phyloP scores from a whole-genome alignment of 768 basidiomycete genomes.

The Austroboletus eburneus region DNA sequence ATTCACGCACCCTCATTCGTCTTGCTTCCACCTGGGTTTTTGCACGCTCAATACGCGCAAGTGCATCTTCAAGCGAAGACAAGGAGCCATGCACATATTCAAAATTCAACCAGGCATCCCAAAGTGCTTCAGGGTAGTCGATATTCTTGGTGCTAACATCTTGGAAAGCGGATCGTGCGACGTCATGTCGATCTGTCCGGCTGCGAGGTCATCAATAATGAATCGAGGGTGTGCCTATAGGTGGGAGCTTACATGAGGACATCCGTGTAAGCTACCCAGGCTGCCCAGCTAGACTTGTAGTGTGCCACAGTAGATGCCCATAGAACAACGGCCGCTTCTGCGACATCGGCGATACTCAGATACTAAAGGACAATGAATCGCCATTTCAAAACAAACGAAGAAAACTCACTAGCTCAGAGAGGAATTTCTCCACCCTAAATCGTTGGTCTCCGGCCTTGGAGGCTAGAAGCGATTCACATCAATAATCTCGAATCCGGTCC shows the following conservation, averaged over 20 bases:
- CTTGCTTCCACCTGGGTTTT: slow-evolving; percentile 56
- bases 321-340: slow-evolving; percentile 53
- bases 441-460: slow-evolving; percentile 69
- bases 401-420: slow-evolving; percentile 65
- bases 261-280: slow-evolving; percentile 75
- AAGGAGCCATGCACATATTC: slow-evolving; percentile 80
- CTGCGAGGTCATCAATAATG: slow-evolving; percentile 27
- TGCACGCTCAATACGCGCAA: slow-evolving; percentile 64
- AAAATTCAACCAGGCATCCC: slow-evolving; percentile 87
- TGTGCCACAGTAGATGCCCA: slow-evolving; percentile 67
- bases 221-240: neutral
- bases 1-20: slow-evolving; percentile 53
- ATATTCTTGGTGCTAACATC: slow-evolving; percentile 67
- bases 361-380: slow-evolving; percentile 38
- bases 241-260: slow-evolving; percentile 55
- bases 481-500: neutral
- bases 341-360: slow-evolving; percentile 36
- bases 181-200: slow-evolving; percentile 48
- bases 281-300: slow-evolving; percentile 66
- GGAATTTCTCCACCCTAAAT: slow-evolving; percentile 78
- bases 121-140: slow-evolving; percentile 95
- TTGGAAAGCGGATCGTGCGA: slow-evolving; percentile 63
- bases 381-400: neutral
- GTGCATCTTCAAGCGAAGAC: slow-evolving; percentile 55
- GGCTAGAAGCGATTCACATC: slow-evolving; percentile 34